These are phyloP conservation scores for Phytophthora pistaciae DNA, from an alignment of 352 stramenopile species.

Conservation along the genomic window DNA sequence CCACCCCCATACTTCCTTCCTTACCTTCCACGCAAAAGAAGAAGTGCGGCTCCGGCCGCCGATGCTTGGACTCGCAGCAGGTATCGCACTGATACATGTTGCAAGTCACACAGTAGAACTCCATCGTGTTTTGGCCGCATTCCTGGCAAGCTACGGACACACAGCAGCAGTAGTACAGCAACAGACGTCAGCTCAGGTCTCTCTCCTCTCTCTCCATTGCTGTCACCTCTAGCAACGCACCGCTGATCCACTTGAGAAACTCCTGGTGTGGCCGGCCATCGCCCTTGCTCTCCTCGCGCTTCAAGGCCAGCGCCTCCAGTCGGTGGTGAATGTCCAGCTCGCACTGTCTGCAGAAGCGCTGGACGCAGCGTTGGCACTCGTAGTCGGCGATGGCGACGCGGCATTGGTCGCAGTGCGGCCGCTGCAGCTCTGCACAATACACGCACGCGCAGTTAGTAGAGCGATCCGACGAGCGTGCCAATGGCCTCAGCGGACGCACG, in stretches of 20 bases:
- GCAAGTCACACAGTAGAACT: conserved; percentile 72
- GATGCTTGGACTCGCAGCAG: conserved; percentile 58
- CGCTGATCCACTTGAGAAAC: conserved; percentile 54
- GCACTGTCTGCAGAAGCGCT: conserved; percentile 57
- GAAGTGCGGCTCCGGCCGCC: conserved; percentile 46
- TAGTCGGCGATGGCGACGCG: conserved; percentile 44
- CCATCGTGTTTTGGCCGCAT: conserved; percentile 47
- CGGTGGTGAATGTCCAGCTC: conserved; percentile 55
- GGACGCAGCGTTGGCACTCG: conserved; percentile 52
- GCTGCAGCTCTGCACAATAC: conserved; percentile 49
- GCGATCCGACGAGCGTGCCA: neutral
- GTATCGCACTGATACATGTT: conserved; percentile 63
- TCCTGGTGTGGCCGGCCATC: conserved; percentile 58
- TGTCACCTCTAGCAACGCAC: conserved; percentile 22
- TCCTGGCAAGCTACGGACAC: conserved; percentile 54
- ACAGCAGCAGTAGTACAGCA: neutral
- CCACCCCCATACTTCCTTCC: no score
- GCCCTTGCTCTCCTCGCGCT: conserved; percentile 55
- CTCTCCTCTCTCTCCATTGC: neutral
- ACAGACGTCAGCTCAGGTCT: conserved; percentile 6
- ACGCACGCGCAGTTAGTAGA: conserved; percentile 3
- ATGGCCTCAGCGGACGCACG: conserved; percentile 28
- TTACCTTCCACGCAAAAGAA: conserved; percentile 71
- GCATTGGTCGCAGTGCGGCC: conserved; percentile 53
- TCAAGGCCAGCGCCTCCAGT: conserved; percentile 30